Conservation (phyloP, 2,329 filamentous ascomycete genomes). For the Colletotrichum lentis region DNA sequence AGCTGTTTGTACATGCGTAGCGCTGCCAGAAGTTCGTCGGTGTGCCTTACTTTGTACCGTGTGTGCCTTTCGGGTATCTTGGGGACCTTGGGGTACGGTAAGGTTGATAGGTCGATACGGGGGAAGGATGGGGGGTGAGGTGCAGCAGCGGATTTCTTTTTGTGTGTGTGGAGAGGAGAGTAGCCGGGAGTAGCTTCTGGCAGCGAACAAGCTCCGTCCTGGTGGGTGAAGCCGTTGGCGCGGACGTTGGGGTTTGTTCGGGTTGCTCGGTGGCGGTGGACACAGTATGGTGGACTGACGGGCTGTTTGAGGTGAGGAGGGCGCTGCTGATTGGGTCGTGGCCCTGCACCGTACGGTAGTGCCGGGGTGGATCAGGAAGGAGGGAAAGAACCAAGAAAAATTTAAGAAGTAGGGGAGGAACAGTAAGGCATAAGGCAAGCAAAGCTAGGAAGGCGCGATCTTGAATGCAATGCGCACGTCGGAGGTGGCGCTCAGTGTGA, state of each 20-base stretch:
- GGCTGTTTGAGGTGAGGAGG: not conserved
- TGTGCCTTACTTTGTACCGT: not conserved
- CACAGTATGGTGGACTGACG: not conserved
- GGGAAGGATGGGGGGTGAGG: not conserved
- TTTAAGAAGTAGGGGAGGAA: not conserved
- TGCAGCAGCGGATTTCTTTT: not conserved
- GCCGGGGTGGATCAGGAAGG: not conserved
- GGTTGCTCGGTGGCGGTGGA: not conserved
- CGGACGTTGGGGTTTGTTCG: not conserved
- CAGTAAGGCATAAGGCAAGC: too few relatives aligned
- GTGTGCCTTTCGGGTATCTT: too few relatives aligned
- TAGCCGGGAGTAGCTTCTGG: conserved; percentile 30
- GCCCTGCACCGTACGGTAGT: not conserved
- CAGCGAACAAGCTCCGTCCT: conserved; percentile 25
- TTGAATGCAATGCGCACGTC: not conserved
- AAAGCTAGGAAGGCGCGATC: not conserved
- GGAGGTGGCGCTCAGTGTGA: conserved; percentile 12
- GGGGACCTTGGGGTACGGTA: not conserved
- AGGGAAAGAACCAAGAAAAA: not conserved
- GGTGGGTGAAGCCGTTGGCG: not conserved
- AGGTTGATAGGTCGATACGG: not conserved
- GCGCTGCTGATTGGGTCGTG: conserved; percentile 14
- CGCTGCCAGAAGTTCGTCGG: not conserved
- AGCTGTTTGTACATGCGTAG: conserved; percentile 18
- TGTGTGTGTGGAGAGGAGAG: not conserved